These are phyloP conservation scores for Rasamsonia emersonii DNA, from an alignment of 2,329 filamentous ascomycete species.

Conservation along the genomic window DNA sequence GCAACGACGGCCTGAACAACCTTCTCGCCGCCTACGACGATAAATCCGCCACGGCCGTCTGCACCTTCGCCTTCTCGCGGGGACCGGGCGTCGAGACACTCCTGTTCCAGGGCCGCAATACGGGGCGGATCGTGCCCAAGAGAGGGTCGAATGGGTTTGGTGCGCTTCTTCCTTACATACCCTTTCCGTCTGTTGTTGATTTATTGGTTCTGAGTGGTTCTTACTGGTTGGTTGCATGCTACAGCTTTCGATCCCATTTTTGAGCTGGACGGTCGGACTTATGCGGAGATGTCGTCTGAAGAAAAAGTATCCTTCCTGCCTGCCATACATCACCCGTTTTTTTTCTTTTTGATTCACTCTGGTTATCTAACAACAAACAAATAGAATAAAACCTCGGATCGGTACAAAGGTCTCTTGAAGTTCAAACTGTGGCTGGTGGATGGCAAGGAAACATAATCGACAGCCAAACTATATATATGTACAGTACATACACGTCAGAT, in stretches of 20 bases:
- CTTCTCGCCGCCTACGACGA: conserved; percentile 71
- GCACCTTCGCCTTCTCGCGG: conserved; percentile 76
- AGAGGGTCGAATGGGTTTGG: conserved; percentile 3
- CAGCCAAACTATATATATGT: too few species aligned
- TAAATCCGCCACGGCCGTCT: conserved; percentile 80
- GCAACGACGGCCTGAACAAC: conserved; percentile 71
- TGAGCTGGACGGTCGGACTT: conserved; percentile 4
- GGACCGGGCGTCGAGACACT: conserved; percentile 69
- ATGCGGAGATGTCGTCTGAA: conserved; percentile 2
- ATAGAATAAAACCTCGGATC: conserved; percentile 4
- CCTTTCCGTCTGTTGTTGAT: too few species aligned
- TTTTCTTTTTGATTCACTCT: too few species aligned
- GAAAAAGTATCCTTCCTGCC: conserved; percentile 1
- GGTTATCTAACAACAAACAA: not conserved
- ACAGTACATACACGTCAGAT: too few species aligned
- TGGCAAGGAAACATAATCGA: not conserved
- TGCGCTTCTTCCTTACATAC: too few species aligned
- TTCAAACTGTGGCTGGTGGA: conserved; percentile 1
- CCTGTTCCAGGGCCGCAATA: conserved; percentile 62
- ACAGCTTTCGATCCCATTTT: conserved; percentile 5
- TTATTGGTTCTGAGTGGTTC: too few species aligned
- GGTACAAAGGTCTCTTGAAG: conserved; percentile 3
- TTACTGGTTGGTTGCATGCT: too few species aligned
- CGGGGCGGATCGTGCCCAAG: conserved; percentile 2
- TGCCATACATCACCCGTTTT: too few species aligned